Percentiles rank a stretch among this genome's conserved stretches.
phyloP scores from a whole-genome alignment of 2,329 filamentous ascomycete species.

The Epichloe baconii region DNA sequence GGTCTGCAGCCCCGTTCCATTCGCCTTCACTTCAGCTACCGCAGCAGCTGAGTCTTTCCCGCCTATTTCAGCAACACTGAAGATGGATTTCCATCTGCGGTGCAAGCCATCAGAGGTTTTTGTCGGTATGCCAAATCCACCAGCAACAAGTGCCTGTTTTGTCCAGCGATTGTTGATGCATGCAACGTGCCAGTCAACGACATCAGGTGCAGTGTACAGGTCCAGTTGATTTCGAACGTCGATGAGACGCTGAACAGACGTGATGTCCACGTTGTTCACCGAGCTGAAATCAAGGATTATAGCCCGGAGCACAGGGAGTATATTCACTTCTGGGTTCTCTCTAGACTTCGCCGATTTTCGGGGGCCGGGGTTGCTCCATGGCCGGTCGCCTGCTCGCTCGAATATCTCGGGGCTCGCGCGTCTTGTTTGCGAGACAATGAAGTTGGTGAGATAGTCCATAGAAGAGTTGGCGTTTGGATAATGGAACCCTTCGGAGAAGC shows the following conservation, averaged over 20 bases:
- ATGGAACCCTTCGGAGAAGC: conserved; percentile 89
- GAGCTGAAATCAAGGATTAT: conserved; percentile 87
- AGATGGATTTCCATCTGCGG: conserved; percentile 84
- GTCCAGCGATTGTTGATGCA: conserved; percentile 84
- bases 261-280: conserved; percentile 89
- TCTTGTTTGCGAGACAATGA: conserved; percentile 58
- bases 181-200: conserved; percentile 93
- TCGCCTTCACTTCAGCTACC: conserved; percentile 49
- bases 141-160: conserved; percentile 74
- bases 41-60: conserved; percentile 57
- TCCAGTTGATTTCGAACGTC: conserved; percentile 93
- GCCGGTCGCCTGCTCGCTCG: conserved; percentile 57
- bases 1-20: conserved; percentile 25
- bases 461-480: conserved; percentile 90
- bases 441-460: conserved; percentile 60
- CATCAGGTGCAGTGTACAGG: conserved; percentile 63
- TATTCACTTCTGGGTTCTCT: conserved; percentile 16
- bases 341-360: conserved; percentile 28
- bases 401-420: conserved; percentile 62
- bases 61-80: conserved; percentile 79
- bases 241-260: conserved; percentile 82
- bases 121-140: conserved; percentile 77
- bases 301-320: conserved; percentile 65
- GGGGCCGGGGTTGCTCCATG: conserved; percentile 90
- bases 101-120: conserved; percentile 31